Evolutionary conservation across 352 stramenopile genomes (phyloP).

Genomic region (Lagenidium giganteum): DNA sequence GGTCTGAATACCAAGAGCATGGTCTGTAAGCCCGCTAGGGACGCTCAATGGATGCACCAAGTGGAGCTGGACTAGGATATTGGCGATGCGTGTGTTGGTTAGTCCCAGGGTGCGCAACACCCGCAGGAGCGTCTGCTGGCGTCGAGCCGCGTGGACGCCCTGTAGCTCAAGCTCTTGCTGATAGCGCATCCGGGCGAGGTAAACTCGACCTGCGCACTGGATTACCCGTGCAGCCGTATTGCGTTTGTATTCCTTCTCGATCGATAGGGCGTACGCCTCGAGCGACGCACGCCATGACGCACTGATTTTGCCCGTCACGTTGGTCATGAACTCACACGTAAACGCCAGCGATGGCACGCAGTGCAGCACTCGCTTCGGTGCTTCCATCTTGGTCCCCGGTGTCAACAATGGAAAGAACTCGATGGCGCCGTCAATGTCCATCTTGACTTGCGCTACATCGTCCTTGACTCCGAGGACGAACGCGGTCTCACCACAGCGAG

Average conservation of each 20-base stretch:
- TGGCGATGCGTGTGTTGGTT: constrained; percentile 62
- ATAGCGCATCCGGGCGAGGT: constrained; percentile 54
- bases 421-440: constrained; percentile 72
- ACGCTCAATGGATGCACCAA: constrained; percentile 53
- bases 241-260: constrained; percentile 58
- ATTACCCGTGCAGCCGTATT: constrained; percentile 65
- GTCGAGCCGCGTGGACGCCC: constrained; percentile 52
- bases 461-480: constrained; percentile 65
- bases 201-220: constrained; percentile 66
- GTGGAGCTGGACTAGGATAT: constrained; percentile 65
- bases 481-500: constrained; percentile 68
- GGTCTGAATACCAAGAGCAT: constrained; percentile 55
- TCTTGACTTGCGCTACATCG: constrained; percentile 67
- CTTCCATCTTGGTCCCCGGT: constrained; percentile 49
- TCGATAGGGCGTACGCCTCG: constrained; percentile 52
- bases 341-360: constrained; percentile 60
- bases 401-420: constrained; percentile 74
- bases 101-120: constrained; percentile 45
- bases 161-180: constrained; percentile 64
- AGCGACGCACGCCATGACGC: constrained; percentile 46
- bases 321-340: constrained; percentile 32
- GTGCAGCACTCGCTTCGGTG: constrained; percentile 49
- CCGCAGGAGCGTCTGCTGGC: constrained; percentile 46
- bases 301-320: constrained; percentile 34
- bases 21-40: constrained; percentile 38